phyloP scores from a whole-genome alignment of 176 grass and related monocot species.

The Eremochloa ophiuroides region DNA sequence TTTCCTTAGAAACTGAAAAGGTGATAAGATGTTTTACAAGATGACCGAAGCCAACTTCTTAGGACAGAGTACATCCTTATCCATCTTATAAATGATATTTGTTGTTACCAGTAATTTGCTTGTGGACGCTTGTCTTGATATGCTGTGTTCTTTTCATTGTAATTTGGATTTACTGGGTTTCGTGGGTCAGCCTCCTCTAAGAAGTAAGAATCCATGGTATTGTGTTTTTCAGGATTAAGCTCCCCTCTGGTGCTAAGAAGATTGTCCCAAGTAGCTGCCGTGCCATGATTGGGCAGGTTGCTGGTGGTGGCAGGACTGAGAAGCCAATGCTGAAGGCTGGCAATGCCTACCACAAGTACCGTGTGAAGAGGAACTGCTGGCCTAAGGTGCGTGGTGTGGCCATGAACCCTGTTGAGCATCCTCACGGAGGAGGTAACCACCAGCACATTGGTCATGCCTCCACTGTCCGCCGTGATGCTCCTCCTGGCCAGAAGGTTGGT shows the following conservation, averaged over 20 bases:
- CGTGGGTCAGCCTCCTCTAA: neutral
- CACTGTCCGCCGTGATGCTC: conserved; percentile 79
- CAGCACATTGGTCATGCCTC: conserved; percentile 98
- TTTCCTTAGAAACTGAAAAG: neutral
- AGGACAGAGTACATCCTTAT: neutral
- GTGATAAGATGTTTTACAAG: neutral
- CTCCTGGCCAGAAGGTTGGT: conserved; percentile 91
- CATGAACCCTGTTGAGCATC: conserved; percentile 97
- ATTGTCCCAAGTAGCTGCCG: conserved; percentile 77
- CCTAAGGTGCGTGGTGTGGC: conserved; percentile 99
- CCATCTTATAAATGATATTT: neutral
- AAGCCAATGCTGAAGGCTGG: conserved; percentile 87
- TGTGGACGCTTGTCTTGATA: neutral
- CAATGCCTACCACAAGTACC: conserved; percentile 94
- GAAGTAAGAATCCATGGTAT: neutral
- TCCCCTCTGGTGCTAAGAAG: conserved; percentile 91
- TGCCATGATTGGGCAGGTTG: conserved; percentile 91
- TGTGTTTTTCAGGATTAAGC: conserved; percentile 59
- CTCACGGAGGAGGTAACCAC: conserved; percentile 95
- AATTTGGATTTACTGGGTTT: neutral
- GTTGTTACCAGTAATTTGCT: neutral
- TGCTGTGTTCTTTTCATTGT: neutral
- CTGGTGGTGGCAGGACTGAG: conserved; percentile 89
- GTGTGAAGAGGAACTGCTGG: conserved; percentile 92
- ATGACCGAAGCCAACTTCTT: neutral